A percentile compares a stretch with the other conserved stretches of the same genome.
Conservation (phyloP, 345 rosid genomes). For the Draba incana region DNA sequence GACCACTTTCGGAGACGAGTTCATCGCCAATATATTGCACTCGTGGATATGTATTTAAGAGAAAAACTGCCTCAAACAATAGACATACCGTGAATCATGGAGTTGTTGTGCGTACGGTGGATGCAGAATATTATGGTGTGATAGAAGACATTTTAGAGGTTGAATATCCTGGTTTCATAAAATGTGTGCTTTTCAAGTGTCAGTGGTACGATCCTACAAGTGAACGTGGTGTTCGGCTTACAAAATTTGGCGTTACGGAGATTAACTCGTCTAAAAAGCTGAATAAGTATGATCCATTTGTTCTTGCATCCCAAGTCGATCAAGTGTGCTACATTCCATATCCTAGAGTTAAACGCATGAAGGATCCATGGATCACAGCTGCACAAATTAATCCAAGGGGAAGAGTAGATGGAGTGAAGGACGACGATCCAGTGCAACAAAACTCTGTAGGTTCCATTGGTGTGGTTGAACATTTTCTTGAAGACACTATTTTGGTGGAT, state of each 20-base stretch:
- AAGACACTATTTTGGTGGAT: background rate
- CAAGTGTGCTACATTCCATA: background rate
- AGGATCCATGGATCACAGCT: background rate
- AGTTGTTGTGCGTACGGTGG: background rate
- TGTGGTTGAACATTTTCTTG: background rate
- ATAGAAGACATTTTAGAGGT: background rate
- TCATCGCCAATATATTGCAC: background rate
- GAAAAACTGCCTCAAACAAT: background rate
- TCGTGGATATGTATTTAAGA: background rate
- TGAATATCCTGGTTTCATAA: background rate
- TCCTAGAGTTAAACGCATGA: background rate
- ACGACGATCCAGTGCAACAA: background rate
- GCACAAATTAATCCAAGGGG: background rate
- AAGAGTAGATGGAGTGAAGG: background rate
- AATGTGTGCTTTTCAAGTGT: background rate
- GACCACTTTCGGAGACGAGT: background rate
- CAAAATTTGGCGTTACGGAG: background rate
- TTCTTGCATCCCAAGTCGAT: background rate
- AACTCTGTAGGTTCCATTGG: background rate
- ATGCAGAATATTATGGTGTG: background rate
- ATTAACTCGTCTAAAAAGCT: background rate
- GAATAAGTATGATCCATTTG: background rate
- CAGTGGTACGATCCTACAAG: background rate
- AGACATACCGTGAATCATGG: background rate
- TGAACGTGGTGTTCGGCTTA: background rate